Evolutionary conservation across 768 basidiomycete species (phyloP), one percentile per base, ranked within the genome.

Genomic region (Panellus pusillus): DNA sequence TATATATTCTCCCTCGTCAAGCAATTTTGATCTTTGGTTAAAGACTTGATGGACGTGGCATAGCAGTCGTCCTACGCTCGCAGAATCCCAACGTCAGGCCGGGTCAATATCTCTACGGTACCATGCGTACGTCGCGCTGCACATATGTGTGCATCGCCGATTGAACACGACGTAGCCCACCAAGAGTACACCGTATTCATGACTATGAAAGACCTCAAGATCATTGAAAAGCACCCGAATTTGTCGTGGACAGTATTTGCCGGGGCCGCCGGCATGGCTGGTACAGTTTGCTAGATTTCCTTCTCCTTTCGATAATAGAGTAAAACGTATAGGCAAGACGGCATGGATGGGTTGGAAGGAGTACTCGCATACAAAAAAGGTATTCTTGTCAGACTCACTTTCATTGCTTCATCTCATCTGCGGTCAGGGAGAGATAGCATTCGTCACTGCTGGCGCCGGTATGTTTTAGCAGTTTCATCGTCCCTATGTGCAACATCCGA

Each of bases 201-300:
- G 15, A 46, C 53, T 44, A 15, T 61, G 13, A 32, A 43, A 24
- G 45, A 38, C 38, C 38, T 62, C 50, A 32, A 29, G 4, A 50
- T 72, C 8, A 55, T 78, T 18, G 58, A 74, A 28, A 74, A 76
- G 57, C 59, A 69, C 47, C 64, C 74, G 32, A 68, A 70, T 15
- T 55, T 79, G 6, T 74, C 78, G 8, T 79, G 74, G 75, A 66
- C 68, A 0, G 60, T 54, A 4, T 75, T 68, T 56, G 60, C 77
- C 36, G 76, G 78, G 4, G 68, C 70, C 0, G 64, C 68, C 1
- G 76, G 78, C 14, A 76, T 62, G 60, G 47, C 61, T 39, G 60
- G 63, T 61, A 19, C 11, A 6, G 50, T 50, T 20, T 46, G 3
- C 36, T 9, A 19, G 39, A 56, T 15, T 44, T 54, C 15, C 20